Conservation (phyloP, 495 filamentous ascomycete genomes). For the Thermothielavioides terrestris region DNA sequence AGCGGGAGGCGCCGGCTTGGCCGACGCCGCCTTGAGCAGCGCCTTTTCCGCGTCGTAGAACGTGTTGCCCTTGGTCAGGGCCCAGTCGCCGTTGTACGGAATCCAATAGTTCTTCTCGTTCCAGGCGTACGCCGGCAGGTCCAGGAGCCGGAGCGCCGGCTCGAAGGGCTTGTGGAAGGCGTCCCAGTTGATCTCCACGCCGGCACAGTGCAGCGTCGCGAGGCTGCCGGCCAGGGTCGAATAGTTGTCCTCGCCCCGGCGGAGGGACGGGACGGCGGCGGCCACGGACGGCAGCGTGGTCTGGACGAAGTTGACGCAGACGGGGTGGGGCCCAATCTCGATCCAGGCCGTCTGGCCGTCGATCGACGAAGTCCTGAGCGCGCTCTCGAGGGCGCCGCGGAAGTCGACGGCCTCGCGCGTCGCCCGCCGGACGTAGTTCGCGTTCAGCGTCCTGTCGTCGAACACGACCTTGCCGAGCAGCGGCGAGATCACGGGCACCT, state of each 20-base stretch:
- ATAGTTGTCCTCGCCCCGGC: conserved; percentile 52
- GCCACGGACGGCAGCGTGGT: conserved; percentile 43
- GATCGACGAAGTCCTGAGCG: conserved; percentile 40
- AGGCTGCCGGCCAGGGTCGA: conserved; percentile 54
- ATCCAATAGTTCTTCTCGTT: conserved; percentile 82
- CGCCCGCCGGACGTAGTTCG: conserved; percentile 56
- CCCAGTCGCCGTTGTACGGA: conserved; percentile 60
- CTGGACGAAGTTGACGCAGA: conserved; percentile 62
- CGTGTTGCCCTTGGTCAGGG: conserved; percentile 58
- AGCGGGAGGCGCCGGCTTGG: conserved; percentile 18
- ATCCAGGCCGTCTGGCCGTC: conserved; percentile 51
- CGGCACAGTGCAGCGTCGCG: conserved; percentile 53
- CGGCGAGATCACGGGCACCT: conserved; percentile 63
- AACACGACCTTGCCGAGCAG: conserved; percentile 53
- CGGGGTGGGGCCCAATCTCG: conserved; percentile 63
- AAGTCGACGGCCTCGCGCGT: conserved; percentile 70
- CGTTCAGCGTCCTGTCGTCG: conserved; percentile 46
- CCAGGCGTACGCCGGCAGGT: conserved; percentile 70
- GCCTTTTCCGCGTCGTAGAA: conserved; percentile 49
- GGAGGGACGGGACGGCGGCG: conserved; percentile 48
- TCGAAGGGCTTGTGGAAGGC: conserved; percentile 70
- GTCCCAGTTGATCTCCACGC: conserved; percentile 63
- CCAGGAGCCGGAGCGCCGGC: conserved; percentile 49
- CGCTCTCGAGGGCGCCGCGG: conserved; percentile 51
- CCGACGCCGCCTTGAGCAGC: conserved; percentile 21